These are phyloP conservation scores for Leucoagaricus sp. DNA, from an alignment of 1,284 basidiomycete genomes.

Conservation along the genomic window DNA sequence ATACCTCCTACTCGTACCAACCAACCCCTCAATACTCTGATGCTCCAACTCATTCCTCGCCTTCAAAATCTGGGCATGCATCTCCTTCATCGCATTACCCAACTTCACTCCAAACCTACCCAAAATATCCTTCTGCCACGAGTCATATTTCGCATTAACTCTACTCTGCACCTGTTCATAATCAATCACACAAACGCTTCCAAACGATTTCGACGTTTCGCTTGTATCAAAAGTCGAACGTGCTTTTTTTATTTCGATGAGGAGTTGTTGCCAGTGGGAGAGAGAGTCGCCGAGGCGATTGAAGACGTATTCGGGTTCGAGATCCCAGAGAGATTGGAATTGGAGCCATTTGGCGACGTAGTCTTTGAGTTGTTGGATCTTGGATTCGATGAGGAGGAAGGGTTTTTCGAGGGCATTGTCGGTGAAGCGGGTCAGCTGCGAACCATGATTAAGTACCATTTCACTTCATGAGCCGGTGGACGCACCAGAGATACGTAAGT, in stretches of 20 bases:
- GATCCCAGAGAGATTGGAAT: conserved; percentile 98
- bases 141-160: conserved; percentile 98
- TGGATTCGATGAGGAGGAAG: conserved; percentile 85
- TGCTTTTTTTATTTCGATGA: conserved; percentile 95
- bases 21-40: conserved; percentile 65
- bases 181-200: conserved; percentile 92
- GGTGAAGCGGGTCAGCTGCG: conserved; percentile 75
- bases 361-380: conserved; percentile 83
- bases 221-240: conserved; percentile 96
- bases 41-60: conserved; percentile 94
- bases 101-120: conserved; percentile 91
- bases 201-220: conserved; percentile 90
- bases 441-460: conserved; percentile 3
- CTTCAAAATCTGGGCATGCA: conserved; percentile 90
- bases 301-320: conserved; percentile 96
- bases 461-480: conserved; percentile 6
- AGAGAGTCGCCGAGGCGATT: conserved; percentile 92
- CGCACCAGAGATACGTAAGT: conserved; percentile 84
- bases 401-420: conserved; percentile 80
- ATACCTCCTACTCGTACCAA: conserved; percentile 33
- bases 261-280: conserved; percentile 90
- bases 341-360: conserved; percentile 98
- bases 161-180: conserved; percentile 97
- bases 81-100: conserved; percentile 94
- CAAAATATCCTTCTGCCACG: conserved; percentile 96